Evolutionary conservation across 768 basidiomycete genomes (phyloP), one percentile per base, ranked within the genome.

Genomic region (Pulveroboletus ravenelii): DNA sequence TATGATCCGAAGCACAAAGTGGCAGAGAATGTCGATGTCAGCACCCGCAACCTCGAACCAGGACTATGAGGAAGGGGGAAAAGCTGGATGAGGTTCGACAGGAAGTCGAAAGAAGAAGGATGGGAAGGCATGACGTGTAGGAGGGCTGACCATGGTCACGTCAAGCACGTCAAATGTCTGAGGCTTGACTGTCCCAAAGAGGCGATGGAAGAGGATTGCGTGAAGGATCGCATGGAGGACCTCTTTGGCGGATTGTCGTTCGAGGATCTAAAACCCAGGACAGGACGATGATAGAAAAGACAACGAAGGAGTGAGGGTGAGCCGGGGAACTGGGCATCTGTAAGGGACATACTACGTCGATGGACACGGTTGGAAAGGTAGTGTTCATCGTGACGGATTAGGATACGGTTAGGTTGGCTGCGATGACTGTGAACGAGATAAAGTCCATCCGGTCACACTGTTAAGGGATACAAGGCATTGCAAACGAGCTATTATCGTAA

Each of bases 171-270:
- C 89, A 52, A 87, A 84, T 2, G 77, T 84, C 57, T 79, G 78
- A 0, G 90, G 85, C 57, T 84, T 88, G 38, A 92, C 78, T 0
- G 80, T 82, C 3, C 89, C 90, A 61, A 92, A 89, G 17, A 90
- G 73, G 8, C 89, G 79, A 62, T 93, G 89, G 62, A 93, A 92
- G 14, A 92, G 72, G 42, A 92, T 85, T 0, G 87, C 75, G 59
- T 92, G 90, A n/a, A 93, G 75, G 46, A 90, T 73, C 3, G 81
- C 89, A 48, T 77, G 78, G 6, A 92, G 77, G 39, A 85, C 86
- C 56, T 91, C 89, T 65, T 82, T 85, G 34, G 80, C 78, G 15
- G 78, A 83, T 44, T 76, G 78, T 23, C 89, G 79, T 66, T 91
- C 89, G 44, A 91, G 72, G 40, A 81, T 74, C 89, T 90, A 58